These are phyloP conservation scores for Syzygium syzygioides DNA, from an alignment of 441 rosid genomes.

Conservation along the genomic window DNA sequence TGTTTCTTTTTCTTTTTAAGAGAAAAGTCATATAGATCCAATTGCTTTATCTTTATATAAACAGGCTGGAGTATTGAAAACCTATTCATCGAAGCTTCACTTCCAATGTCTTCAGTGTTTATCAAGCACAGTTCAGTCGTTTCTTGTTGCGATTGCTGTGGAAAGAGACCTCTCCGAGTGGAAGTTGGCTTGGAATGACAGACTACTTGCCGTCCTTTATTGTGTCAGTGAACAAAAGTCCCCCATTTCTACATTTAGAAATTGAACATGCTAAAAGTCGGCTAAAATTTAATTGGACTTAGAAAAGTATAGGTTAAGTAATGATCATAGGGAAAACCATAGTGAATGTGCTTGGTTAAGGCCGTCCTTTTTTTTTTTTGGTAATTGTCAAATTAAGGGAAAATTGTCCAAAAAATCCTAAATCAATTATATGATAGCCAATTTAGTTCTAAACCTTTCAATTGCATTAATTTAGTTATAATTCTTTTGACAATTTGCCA, in stretches of 20 bases:
- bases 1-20: neutral
- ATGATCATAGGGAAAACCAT: neutral
- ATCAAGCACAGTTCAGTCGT: conserved; percentile 5
- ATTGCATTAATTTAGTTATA: neutral
- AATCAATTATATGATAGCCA: neutral
- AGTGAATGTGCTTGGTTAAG: neutral
- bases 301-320: neutral
- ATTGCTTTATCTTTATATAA: neutral
- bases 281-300: neutral
- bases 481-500: neutral
- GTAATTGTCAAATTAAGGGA: neutral
- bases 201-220: conserved; percentile 12
- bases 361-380: neutral
- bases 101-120: conserved; percentile 17
- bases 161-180: conserved; percentile 19
- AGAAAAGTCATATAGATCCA: no score
- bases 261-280: neutral
- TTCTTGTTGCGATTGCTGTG: conserved; percentile 16
- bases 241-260: neutral
- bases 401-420: neutral
- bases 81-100: conserved; percentile 16
- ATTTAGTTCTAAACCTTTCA: neutral
- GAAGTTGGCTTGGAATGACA: conserved; percentile 6
- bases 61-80: conserved; percentile 9
- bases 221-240: conserved; percentile 4